Evolutionary conservation across 768 basidiomycete genomes (phyloP), one percentile per base, ranked within the genome.

Genomic region (Mycena rosella): DNA sequence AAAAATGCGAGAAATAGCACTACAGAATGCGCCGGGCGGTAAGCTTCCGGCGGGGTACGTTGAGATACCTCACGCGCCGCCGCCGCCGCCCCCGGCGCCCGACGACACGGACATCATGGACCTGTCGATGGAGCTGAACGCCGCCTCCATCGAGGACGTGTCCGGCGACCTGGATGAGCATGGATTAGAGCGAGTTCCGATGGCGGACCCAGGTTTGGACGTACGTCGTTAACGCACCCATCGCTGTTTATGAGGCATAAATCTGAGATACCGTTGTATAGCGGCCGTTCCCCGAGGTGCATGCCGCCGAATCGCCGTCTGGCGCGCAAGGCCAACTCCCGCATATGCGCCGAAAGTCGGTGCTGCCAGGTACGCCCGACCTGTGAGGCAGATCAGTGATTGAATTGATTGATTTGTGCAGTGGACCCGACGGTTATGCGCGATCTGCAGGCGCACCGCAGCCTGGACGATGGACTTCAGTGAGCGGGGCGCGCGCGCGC

Each of bases 261-360:
- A 68, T 74, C 66, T 67, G 53, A 61, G 65, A 38, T 3, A 42
- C 29, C 10, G 40, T 73, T 69, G 54, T 75, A 71, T 69, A 93
- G 92, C 85, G 86, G 74, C 87, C 88, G 65, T 85, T 90, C 74
- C 91, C 90, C 58, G 91, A 91, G 73, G 82, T 90, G 59, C 87
- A 86, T 64, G 78, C 79, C 67, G 81, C 86, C 72, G 87, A 90
- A 65, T 88, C 88, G 73, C 87, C 87, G 51, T 83, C 88, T 32
- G 79, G 84, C 69, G 78, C 86, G 14, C 38, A 40, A 64, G 88
- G 90, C 48, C 32, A 34, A 13, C 32, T 34, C 32, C 86, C 96
- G 60, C 97, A 99, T 80, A 89, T 96, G 36, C 90, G 97, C 73
- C 88, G 97, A 79, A 98, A 96, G 85, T 97, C 95, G 74, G 96